Conservation (phyloP, 2,329 filamentous ascomycete genomes). For the Paecilomyces niveus region DNA sequence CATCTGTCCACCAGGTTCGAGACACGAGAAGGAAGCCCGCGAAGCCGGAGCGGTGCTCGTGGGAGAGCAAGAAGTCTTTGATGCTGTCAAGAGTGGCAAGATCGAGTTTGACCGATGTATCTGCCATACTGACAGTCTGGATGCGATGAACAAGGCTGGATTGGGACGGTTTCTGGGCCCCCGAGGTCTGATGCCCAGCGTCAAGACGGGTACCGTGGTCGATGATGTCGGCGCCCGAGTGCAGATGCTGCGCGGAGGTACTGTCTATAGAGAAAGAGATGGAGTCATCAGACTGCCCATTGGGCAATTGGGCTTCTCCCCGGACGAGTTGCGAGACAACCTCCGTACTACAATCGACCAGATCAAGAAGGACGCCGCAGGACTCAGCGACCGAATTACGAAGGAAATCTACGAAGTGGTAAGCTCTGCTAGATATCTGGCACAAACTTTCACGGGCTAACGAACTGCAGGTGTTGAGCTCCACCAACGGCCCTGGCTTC, state of each 20-base stretch:
- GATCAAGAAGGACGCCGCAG: constrained; percentile 69
- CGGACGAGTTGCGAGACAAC: constrained; percentile 78
- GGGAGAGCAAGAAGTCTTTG: constrained; percentile 80
- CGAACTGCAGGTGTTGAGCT: constrained; percentile 68
- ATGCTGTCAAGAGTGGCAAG: constrained; percentile 64
- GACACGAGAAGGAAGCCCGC: constrained; percentile 64
- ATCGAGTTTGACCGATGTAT: constrained; percentile 86
- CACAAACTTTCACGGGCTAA: constrained; percentile 36
- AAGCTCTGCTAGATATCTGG: constrained; percentile 20
- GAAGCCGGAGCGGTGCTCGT: constrained; percentile 74
- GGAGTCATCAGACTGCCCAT: constrained; percentile 86
- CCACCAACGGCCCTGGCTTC: constrained; percentile 79
- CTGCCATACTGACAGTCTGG: constrained; percentile 71
- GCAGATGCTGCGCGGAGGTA: constrained; percentile 73
- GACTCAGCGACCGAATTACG: constrained; percentile 54
- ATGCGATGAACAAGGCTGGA: constrained; percentile 71
- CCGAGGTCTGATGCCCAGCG: constrained; percentile 83
- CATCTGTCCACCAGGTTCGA: constrained; percentile 76
- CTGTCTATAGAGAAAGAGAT: constrained; percentile 76
- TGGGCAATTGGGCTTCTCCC: constrained; percentile 82
- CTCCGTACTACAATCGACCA: constrained; percentile 68
- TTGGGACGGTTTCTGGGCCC: constrained; percentile 80
- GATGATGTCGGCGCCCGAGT: constrained; percentile 69
- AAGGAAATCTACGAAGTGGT: constrained; percentile 71
- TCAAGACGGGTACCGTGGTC: constrained; percentile 83